Base-by-base conservation (phyloP, 331 rosid species). In the Quercus phellos region DNA sequence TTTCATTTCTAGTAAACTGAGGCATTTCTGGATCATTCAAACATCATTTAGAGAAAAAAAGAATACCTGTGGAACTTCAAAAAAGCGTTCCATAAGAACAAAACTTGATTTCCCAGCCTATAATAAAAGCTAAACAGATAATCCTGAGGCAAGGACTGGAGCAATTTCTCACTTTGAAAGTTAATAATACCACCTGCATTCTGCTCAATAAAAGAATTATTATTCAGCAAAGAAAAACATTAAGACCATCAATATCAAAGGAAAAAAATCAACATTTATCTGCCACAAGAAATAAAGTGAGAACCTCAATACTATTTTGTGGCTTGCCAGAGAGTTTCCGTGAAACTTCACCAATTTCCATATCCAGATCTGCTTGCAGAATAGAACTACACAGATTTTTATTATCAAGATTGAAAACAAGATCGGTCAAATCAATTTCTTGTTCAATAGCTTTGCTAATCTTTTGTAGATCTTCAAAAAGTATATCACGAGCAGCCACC, bases 281-380 rank as follows among this genome's bases (percentile, higher is more conserved):
- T 46, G 68, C 78, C 64, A 75, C 55, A 74, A 81, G 72, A 88
- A 88, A 80, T 70, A 60, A 78, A 82, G 80, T 75, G 81, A 77
- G 87, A 88, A 94, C 99, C 99, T 92, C 87, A 85, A 83, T 82
- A 85, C 81, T 85, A 86, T 84, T 89, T 72, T 84, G 92, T 83
- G 84, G 89, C 85, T 87, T 91, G 92, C 87, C 91, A 46, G 53
- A 13, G 16, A 46, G 53, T 82, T 87, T 90, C 85, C 88, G 85
- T 51, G 90, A 70, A 84, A 75, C 85, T 55, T 86, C 87, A 82
- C 80, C 74, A 3, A 46, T 0, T 74, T 55, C 50, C 11, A 77
- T 73, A 79, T 78, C 85, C 24, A 21, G 74, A 81, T 79, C 84
- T 38, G 68, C 85, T 80, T 64, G 88, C 78, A 75, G 79, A 53